Base-by-base conservation (phyloP, 2,329 filamentous ascomycete species). In the Tolypocladium ophioglossoides region DNA sequence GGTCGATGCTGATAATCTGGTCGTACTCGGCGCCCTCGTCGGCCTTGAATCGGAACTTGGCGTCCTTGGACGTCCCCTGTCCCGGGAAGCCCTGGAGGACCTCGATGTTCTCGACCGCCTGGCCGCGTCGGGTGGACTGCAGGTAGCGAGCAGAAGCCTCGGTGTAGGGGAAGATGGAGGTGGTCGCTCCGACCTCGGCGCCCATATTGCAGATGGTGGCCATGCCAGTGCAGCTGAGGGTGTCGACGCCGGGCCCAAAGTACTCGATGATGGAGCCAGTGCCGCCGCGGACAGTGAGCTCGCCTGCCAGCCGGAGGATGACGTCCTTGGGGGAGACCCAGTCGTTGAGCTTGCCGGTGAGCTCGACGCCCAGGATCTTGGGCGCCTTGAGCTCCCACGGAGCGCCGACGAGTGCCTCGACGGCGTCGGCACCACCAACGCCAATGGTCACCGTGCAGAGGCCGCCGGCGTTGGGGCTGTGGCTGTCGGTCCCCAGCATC, bases 361-460 rank as follows among this genome's bases (percentile, higher is more conserved):
- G 78, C 66, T 85, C 82, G 11, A 97, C 91, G 64, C 91, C 91
- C 14, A 96, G 74, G 51, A 99, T 79, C 70, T 89, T 91, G 18
- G 94, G 94, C 6, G 94, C 94, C 77, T 95, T 96, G 56, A 99
- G 76, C 73, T 99, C 94, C 94, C 94, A 99, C 0, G 94, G 94
- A 10, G 91, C 91, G 66, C 95, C 91, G 2, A 96, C 94, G 41
- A 99, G 82, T 9, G 92, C 94, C 73, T 99, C 94, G 2, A 99
- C 94, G 27, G 94, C 94, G 73, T 99, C 94, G 27, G 94, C 94
- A 66, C 94, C 94, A 66, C 94, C 94, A 37, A 99, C 94, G 70
- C 94, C 94, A 68, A 99, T 97, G 10, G 94, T 94, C 64, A 96
- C 90, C 4, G 90, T 91, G 62, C 88, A 91, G 53, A 97, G 77